Conservation (phyloP, 139 green algal genomes). For the Chara braunii region DNA sequence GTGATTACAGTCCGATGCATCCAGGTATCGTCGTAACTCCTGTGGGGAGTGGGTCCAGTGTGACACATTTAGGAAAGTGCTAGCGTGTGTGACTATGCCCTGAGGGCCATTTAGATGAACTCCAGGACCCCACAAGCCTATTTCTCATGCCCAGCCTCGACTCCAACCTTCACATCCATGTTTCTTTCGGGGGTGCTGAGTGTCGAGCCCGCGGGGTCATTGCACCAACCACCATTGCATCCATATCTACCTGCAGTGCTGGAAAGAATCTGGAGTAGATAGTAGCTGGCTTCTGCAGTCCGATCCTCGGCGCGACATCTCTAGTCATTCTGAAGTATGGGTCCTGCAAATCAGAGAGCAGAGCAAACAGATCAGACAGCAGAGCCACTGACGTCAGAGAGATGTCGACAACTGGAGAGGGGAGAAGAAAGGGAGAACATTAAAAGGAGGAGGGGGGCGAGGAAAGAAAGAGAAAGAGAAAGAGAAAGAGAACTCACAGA, state of each 20-base stretch:
- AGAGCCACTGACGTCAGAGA: neutral
- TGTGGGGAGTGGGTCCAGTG: no score
- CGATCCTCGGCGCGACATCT: slow-evolving; percentile 77
- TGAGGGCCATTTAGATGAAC: no score
- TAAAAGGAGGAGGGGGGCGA: neutral
- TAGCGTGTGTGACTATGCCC: no score
- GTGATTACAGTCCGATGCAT: no score
- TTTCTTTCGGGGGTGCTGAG: no score
- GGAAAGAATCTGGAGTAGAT: slow-evolving; percentile 91
- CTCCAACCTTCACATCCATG: no score
- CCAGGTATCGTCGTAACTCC: no score
- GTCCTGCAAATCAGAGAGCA: slow-evolving; percentile 45
- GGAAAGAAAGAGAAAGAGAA: neutral
- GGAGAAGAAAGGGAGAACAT: neutral
- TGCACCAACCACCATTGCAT: no score
- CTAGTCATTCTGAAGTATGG: slow-evolving; percentile 92
- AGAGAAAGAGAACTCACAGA: neutral
- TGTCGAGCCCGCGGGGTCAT: no score
- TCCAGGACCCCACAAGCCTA: no score
- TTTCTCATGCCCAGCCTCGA: no score
- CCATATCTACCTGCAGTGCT: slow-evolving; percentile 67
- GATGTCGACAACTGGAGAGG: neutral
- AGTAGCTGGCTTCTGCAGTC: slow-evolving; percentile 78
- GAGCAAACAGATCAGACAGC: neutral
- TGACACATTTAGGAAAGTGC: no score